Evolutionary conservation across 768 basidiomycete genomes (phyloP).

Genomic region (Panellus pusillus): DNA sequence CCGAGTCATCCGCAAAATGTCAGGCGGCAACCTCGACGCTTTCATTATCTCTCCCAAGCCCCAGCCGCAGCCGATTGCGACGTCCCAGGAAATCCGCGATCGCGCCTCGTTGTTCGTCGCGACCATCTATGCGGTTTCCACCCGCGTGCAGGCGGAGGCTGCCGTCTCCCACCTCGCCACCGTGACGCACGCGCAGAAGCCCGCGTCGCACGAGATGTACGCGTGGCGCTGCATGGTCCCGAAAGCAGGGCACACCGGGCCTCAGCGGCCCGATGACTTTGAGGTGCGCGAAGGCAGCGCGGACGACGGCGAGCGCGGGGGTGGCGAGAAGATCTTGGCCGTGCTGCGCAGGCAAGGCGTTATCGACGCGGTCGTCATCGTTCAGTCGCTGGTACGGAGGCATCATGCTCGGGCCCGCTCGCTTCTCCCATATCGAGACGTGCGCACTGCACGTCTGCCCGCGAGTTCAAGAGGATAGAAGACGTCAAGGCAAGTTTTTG

Average conservation of each 20-base stretch:
- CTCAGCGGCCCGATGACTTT: constrained; percentile 73
- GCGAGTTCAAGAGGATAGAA: constrained; percentile 62
- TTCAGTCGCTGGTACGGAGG: constrained; percentile 81
- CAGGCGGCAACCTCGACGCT: constrained; percentile 45
- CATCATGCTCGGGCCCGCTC: constrained; percentile 70
- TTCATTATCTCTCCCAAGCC: constrained; percentile 51
- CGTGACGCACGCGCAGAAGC: constrained; percentile 56
- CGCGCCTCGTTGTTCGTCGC: constrained; percentile 73
- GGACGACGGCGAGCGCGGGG: constrained; percentile 81
- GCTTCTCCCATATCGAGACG: constrained; percentile 77
- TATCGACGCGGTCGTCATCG: constrained; percentile 78
- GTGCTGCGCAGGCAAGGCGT: constrained; percentile 70
- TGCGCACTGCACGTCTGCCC: constrained; percentile 74
- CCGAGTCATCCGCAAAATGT: not conserved
- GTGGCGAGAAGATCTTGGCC: constrained; percentile 58
- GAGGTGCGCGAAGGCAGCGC: constrained; percentile 59
- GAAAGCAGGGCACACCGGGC: constrained; percentile 61
- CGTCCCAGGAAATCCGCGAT: constrained; percentile 76
- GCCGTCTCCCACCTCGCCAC: constrained; percentile 53
- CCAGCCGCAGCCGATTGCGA: constrained; percentile 45
- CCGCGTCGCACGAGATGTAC: constrained; percentile 69
- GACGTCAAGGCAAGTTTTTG: constrained; percentile 45
- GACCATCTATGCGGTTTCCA: constrained; percentile 55
- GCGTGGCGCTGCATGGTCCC: constrained; percentile 81
- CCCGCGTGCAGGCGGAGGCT: constrained; percentile 49